Conservation (phyloP, 352 stramenopile species). For the Pythium oligandrum region DNA sequence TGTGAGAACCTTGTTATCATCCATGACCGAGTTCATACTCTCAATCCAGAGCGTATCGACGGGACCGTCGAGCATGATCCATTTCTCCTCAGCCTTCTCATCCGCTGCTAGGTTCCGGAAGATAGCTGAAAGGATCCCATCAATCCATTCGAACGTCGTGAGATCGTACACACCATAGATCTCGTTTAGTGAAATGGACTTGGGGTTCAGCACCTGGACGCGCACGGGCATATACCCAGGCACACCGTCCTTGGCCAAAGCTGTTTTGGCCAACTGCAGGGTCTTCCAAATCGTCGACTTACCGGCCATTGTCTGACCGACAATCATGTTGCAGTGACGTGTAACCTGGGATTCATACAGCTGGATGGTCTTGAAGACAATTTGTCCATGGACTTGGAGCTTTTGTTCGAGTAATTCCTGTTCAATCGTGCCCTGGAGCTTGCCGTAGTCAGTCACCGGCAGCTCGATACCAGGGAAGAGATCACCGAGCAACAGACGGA, state of each 20-base stretch:
- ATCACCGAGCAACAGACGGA: slow-evolving; percentile 86
- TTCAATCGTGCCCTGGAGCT: slow-evolving; percentile 87
- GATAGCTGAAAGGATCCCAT: slow-evolving; percentile 80
- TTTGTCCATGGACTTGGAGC: slow-evolving; percentile 86
- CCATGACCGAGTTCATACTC: slow-evolving; percentile 89
- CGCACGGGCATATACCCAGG: slow-evolving; percentile 79
- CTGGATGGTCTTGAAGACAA: slow-evolving; percentile 95
- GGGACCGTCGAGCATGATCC: slow-evolving; percentile 85
- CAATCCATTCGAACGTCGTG: slow-evolving; percentile 84
- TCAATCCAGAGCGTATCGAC: slow-evolving; percentile 89
- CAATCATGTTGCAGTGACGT: slow-evolving; percentile 93
- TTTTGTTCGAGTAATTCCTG: slow-evolving; percentile 79
- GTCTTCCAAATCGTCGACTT: slow-evolving; percentile 89
- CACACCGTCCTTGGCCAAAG: slow-evolving; percentile 66
- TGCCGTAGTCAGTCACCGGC: slow-evolving; percentile 88
- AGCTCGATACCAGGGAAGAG: slow-evolving; percentile 88
- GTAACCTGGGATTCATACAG: slow-evolving; percentile 94
- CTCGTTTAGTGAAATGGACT: slow-evolving; percentile 87
- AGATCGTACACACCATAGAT: slow-evolving; percentile 90
- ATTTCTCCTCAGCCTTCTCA: slow-evolving; percentile 80
- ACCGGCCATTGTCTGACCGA: slow-evolving; percentile 89
- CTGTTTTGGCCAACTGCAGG: slow-evolving; percentile 65
- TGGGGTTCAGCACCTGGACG: slow-evolving; percentile 85
- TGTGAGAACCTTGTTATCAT: slow-evolving; percentile 86
- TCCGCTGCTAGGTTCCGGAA: slow-evolving; percentile 72